Conservation (phyloP, 2,329 filamentous ascomycete genomes). For the Aspergillus novoparasiticus region DNA sequence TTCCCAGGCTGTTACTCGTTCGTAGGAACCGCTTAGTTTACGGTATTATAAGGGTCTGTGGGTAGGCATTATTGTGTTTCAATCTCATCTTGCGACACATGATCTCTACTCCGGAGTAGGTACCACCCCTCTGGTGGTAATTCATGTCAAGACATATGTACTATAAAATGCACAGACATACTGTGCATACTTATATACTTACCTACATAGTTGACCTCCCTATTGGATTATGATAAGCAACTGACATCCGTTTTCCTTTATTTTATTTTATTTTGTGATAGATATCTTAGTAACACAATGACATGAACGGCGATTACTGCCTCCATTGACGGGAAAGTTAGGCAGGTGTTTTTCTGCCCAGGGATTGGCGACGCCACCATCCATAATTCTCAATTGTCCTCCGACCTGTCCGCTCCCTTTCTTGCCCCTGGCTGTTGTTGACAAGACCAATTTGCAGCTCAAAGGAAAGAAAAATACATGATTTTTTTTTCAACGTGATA, state of each 20-base stretch:
- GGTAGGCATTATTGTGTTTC: neutral
- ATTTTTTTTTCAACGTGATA: neutral
- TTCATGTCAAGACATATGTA: neutral
- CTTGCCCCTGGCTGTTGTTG: neutral
- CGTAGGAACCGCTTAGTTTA: neutral
- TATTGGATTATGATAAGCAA: neutral
- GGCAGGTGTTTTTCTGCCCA: conserved; percentile 3
- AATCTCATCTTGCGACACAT: neutral
- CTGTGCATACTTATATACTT: neutral
- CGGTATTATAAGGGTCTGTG: neutral
- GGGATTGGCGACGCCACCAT: conserved; percentile 5
- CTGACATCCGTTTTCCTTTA: neutral
- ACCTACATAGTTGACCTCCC: neutral
- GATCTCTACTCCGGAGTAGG: no score
- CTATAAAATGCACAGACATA: neutral
- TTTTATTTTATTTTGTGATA: neutral
- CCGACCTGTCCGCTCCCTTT: conserved; percentile 1
- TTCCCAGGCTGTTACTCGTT: neutral
- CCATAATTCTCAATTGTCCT: neutral
- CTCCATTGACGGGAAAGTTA: neutral
- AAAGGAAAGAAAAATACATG: neutral
- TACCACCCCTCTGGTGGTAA: neutral
- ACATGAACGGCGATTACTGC: neutral
- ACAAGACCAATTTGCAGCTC: neutral
- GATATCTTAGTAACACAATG: neutral